These are phyloP conservation scores for Hypoxylon rubiginosum DNA, from an alignment of 2,329 filamentous ascomycete genomes.

Conservation along the genomic window DNA sequence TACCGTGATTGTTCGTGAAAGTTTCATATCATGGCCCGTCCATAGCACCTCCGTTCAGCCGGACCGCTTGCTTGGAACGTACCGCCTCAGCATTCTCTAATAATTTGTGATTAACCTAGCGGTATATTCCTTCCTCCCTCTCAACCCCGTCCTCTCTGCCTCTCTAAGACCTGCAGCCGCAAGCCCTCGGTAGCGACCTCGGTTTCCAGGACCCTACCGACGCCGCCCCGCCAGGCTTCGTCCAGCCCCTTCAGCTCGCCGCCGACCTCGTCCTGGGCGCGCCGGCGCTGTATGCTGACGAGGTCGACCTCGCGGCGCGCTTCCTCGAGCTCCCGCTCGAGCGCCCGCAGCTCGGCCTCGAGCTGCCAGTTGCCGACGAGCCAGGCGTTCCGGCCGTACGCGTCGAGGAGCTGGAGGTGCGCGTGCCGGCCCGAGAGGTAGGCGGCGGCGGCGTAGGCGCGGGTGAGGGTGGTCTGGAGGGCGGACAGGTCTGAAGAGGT, in stretches of 20 bases:
- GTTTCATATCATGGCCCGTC: conserved; percentile 31
- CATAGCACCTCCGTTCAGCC: not conserved
- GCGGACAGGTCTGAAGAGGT: conserved; percentile 46
- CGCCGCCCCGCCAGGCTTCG: conserved; percentile 81
- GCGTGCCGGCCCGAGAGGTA: conserved; percentile 66
- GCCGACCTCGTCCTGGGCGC: conserved; percentile 76
- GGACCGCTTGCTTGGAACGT: not conserved
- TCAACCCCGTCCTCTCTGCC: conserved; percentile 54
- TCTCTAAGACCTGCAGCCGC: conserved; percentile 74
- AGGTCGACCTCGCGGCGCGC: conserved; percentile 78
- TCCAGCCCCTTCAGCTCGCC: conserved; percentile 82
- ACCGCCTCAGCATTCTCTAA: no score
- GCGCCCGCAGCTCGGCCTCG: conserved; percentile 75
- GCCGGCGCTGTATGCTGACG: conserved; percentile 77
- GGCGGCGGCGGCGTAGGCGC: conserved; percentile 63
- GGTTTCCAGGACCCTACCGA: conserved; percentile 85
- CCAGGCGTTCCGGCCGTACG: conserved; percentile 91
- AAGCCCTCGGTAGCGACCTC: conserved; percentile 86
- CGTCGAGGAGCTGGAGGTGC: conserved; percentile 80
- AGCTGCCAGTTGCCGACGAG: conserved; percentile 84
- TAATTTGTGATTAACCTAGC: no score
- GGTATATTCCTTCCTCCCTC: no score
- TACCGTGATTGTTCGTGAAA: conserved; percentile 10
- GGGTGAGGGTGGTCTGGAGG: conserved; percentile 71
- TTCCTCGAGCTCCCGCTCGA: conserved; percentile 82